Evolutionary conservation across 805 yeast genomes (phyloP), one percentile per base, ranked within the genome.

Genomic region (Hanseniaspora valbyensis): DNA sequence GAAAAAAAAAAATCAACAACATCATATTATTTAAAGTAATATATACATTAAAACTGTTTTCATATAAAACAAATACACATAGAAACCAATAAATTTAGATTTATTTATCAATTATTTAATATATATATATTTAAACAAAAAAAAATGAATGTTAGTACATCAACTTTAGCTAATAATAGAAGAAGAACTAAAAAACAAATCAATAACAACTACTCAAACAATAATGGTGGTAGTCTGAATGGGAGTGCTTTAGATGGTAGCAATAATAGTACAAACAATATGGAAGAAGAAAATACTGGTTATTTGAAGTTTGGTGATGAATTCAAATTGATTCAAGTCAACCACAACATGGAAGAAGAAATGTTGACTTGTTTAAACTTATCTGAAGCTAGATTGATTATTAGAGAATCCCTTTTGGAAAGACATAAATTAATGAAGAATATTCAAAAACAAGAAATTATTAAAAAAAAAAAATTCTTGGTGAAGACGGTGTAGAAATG

Each of bases 211-310:
- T 28, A 30, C 13, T 25, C 39, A 2, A 46, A 32, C 13, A 36
- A 32, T 21, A 39, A 39, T 39, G 21, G 42, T 6, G 26, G 38
- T 34, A 25, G 25, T 21, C 18, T 72, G 72, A 55, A 72, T 75
- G 25, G 72, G 66, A 54, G 78, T 69, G 60, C 62, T 44, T 19
- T 46, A 13, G 26, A 37, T 34, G 42, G 45, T n/a, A 42, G n/a
- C 45, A 18, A 28, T 18, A 37, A 34, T 25, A 32, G 28, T 26
- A 3, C 37, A 8, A 80, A 79, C 53, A 73, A 78, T 39, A 89
- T 81, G 53, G 95, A 85, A 56, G 96, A 89, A 60, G 97, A 90
- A 62, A 94, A 92, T 61, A 94, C 97, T 0, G 79, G 95, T 0
- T 74, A 76, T 46, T 73, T 92, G 58, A 82, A 83, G 61, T 75